These are phyloP conservation scores for Populus hybrid DNA, from an alignment of 441 rosid species.

Conservation along the genomic window DNA sequence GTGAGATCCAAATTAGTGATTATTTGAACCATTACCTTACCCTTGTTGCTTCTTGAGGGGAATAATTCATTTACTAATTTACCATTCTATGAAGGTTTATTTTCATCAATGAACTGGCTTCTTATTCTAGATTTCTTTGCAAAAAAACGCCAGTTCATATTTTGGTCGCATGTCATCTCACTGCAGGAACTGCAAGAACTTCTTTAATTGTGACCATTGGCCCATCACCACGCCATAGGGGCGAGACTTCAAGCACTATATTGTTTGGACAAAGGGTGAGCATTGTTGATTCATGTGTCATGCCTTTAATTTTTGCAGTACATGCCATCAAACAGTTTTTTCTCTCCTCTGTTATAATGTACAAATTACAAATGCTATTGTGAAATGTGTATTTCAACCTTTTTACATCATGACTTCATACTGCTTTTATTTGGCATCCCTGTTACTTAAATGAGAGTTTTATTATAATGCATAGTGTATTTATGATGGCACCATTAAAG, in stretches of 20 bases:
- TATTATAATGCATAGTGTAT: not conserved
- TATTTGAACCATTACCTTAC: not conserved
- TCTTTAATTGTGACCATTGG: slow-evolving; percentile 93
- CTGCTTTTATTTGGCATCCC: not conserved
- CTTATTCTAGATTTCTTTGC: not conserved
- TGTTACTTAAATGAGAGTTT: not conserved
- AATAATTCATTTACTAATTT: not conserved
- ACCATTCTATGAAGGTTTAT: slow-evolving; percentile 2
- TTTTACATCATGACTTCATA: not conserved
- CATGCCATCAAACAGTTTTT: not conserved
- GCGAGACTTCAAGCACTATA: slow-evolving; percentile 96
- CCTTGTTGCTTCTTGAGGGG: not conserved
- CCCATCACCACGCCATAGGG: slow-evolving; percentile 97
- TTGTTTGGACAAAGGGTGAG: slow-evolving; percentile 29
- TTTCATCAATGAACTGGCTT: not conserved
- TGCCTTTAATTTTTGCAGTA: not conserved
- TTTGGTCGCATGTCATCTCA: slow-evolving; percentile 15
- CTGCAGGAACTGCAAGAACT: slow-evolving; percentile 93
- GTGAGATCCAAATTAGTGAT: not conserved
- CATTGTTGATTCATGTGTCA: not conserved
- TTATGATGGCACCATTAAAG: not conserved
- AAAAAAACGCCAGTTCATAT: not conserved
- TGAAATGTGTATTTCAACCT: not conserved
- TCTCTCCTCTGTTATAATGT: not conserved
- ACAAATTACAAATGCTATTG: not conserved